Base-by-base conservation (phyloP, 208 protist genomes). In the Trypanosoma lewisi region DNA sequence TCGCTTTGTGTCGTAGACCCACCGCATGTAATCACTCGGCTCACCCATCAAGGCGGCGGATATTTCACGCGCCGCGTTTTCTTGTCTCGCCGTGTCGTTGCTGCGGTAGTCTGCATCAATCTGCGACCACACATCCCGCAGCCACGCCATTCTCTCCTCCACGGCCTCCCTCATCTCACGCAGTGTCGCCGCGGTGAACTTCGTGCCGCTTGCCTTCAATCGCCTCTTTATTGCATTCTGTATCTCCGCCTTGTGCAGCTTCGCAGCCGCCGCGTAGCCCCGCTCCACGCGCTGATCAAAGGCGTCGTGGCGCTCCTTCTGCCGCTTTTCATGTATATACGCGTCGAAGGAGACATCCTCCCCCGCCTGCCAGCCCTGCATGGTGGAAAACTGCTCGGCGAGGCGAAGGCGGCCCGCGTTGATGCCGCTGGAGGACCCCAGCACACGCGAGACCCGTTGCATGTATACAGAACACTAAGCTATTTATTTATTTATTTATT, bases 261-360 rank as follows among this genome's bases (percentile, higher is more conserved):
- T 82, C 6, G 68, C 71, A 0, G 82, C 77, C 0, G 69, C 75
- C 6, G 67, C 71, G 58, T 83, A 95, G 39, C 84, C 89, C 0
- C 85, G 79, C 73, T 93, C 86, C 2, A 95, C 86, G 0, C 89
- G 85, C 60, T 95, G 89, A 52, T 95, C 89, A 68, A 95, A 95
- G 0, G 62, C 76, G 8, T 95, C 89, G 66, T 79, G 91, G 70
- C 62, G 71, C 70, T 92, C 71, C 61, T 73, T 81, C 37, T 67
- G 62, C 21, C 89, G 76, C 72, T 87, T 82, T 37, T 88, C 78
- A 45, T 66, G 64, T 4, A 95, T 69, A 56, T 87, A 95, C n/a
- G 62, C 37, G 67, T 95, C 89, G 60, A 95, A 93, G 45, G 83
- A 70, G 25, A 57, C 9, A 57, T 81, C 67, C 47, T 88, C 82